phyloP scores from a whole-genome alignment of 2,329 filamentous ascomycete species.

The Neonectria magnoliae region DNA sequence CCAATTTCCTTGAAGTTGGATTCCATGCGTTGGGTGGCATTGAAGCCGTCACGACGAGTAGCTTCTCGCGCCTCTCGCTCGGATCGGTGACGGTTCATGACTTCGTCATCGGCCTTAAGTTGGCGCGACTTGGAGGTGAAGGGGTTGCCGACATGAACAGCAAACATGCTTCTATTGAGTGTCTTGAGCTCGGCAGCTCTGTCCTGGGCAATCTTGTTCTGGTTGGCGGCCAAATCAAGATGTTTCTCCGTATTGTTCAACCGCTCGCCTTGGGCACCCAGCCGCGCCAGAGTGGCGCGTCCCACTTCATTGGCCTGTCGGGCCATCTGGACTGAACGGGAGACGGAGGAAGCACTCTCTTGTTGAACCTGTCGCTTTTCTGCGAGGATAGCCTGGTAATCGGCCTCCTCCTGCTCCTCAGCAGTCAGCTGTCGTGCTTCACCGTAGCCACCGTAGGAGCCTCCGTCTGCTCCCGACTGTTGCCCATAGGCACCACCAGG shows the following conservation, averaged over 20 bases:
- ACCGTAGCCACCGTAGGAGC: slow-evolving; percentile 65
- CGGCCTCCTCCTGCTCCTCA: slow-evolving; percentile 78
- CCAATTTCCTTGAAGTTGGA: slow-evolving; percentile 56
- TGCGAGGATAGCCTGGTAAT: slow-evolving; percentile 69
- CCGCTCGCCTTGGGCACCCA: slow-evolving; percentile 82
- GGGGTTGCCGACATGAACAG: slow-evolving; percentile 79
- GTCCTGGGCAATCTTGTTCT: slow-evolving; percentile 80
- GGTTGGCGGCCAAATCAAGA: slow-evolving; percentile 80
- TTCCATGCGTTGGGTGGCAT: slow-evolving; percentile 65
- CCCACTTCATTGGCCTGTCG: slow-evolving; percentile 65
- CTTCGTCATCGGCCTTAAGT: slow-evolving; percentile 71
- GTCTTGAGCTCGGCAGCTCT: slow-evolving; percentile 85
- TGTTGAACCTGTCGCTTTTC: slow-evolving; percentile 76
- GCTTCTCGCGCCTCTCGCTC: slow-evolving; percentile 74
- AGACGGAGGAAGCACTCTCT: slow-evolving; percentile 65
- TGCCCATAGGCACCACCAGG: slow-evolving; percentile 38
- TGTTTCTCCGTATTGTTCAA: slow-evolving; percentile 86
- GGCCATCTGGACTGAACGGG: slow-evolving; percentile 53
- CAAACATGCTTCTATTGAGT: slow-evolving; percentile 91
- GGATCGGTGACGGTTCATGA: slow-evolving; percentile 74
- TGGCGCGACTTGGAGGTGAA: slow-evolving; percentile 77
- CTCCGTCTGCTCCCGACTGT: slow-evolving; percentile 39
- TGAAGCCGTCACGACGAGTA: slow-evolving; percentile 63
- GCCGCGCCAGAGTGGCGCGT: slow-evolving; percentile 74
- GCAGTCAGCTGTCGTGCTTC: slow-evolving; percentile 82